Evolutionary conservation across 108 stramenopile genomes (phyloP).

Genomic region (Bacterosira constricta): DNA sequence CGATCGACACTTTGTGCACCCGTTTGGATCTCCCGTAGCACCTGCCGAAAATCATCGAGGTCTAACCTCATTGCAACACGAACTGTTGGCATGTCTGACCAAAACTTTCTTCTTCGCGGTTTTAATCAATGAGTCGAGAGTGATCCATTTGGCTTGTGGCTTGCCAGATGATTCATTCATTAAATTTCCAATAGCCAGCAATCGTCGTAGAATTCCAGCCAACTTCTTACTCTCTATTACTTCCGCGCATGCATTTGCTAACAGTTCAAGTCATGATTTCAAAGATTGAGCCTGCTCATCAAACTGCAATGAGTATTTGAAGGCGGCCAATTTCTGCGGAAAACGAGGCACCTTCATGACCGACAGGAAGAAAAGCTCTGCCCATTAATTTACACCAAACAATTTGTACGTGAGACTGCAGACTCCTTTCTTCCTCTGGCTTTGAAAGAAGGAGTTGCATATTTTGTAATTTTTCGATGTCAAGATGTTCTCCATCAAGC

Average conservation of each 20-base stretch:
- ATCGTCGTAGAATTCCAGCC: conserved; percentile 21
- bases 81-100: conserved; percentile 26
- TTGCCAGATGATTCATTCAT: conserved; percentile 45
- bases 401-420: too few relatives aligned
- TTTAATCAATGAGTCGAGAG: conserved; percentile 47
- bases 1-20: conserved; percentile 26
- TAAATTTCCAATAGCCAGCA: conserved; percentile 46
- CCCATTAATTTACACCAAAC: too few relatives aligned
- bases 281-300: conserved; percentile 25
- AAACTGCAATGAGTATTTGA: conserved; percentile 40
- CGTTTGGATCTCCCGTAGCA: conserved; percentile 26
- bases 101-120: conserved; percentile 46
- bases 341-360: conserved; percentile 38
- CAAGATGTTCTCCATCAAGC: conserved; percentile 25
- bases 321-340: conserved; percentile 26
- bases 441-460: conserved; percentile 44
- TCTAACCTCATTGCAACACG: conserved; percentile 35
- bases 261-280: conserved; percentile 1
- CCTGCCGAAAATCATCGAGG: conserved; percentile 18
- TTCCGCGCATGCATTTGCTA: conserved; percentile 42
- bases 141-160: conserved; percentile 36
- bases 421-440: conserved; percentile 15
- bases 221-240: conserved; percentile 35
- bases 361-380: conserved; percentile 48
- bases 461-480: conserved; percentile 31